Evolutionary conservation across 176 grass and related monocot species (phyloP), one percentile per base, ranked within the genome.

Genomic region (Stipa capillata): DNA sequence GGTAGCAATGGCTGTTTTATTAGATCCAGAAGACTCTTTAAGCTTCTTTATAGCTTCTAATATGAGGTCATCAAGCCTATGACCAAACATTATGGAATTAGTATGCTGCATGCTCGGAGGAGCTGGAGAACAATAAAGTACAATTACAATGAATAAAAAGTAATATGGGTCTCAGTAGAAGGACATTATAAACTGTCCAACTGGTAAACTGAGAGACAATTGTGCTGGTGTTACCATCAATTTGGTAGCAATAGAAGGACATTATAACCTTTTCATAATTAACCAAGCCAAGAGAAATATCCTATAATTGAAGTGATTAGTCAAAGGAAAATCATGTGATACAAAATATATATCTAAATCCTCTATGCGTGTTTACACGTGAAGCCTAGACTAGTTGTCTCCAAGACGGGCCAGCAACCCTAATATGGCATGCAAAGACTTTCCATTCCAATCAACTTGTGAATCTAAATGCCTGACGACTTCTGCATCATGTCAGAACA

Each of bases 61-160:
- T 75, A 97, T 97, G 56, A 92, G 85, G 55, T 90, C 89, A 83
- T 90, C 89, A 54, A 97, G 81, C 83, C 95, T 94, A 84, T 35
- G 28, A 33, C 32, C 28, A 72, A 87, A 13, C 56, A 79, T 35
- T 41, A 51, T 56, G 6, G 60, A 85, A 56, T n/a, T 68, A 84
- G 13, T 65, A n/a, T n/a, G n/a, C n/a, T 65, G 51, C 76, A 63
- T 65, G 73, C 43, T 61, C 5, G 24, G 39, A 53, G 85, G 36
- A 44, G 45, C 15, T 66, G n/a, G n/a, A n/a, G n/a, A 29, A 29
- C 23, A 83, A 55, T 69, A 41, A 70, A 60, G 50, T 70, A n/a
- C n/a, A n/a, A n/a, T n/a, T n/a, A 70, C 20, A 62, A 84, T 63
- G 66, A 21, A 74, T 51, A 75, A 48, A 21, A 78, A 65, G 51